These are phyloP conservation scores for Microdochium nivale DNA, from an alignment of 2,329 filamentous ascomycete species.

Conservation along the genomic window DNA sequence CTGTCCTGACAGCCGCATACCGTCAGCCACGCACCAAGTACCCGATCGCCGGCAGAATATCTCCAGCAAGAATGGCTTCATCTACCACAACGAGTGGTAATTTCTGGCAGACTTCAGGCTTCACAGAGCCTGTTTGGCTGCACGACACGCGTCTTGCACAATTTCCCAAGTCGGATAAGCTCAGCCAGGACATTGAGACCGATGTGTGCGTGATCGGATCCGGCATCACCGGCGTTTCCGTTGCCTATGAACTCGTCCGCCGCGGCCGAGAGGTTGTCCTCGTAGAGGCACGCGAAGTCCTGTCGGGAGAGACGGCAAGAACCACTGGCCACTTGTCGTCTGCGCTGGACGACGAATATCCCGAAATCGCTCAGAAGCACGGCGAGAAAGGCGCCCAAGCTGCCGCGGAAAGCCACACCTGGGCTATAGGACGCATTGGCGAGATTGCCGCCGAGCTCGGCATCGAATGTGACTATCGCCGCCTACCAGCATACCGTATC, in stretches of 20 bases:
- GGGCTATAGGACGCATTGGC: conserved; percentile 42
- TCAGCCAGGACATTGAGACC: conserved; percentile 32
- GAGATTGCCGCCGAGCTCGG: conserved; percentile 37
- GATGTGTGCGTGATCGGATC: conserved; percentile 43
- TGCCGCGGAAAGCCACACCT: conserved; percentile 45
- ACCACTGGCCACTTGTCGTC: conserved; percentile 46
- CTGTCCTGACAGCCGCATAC: not conserved
- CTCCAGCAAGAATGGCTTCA: not conserved
- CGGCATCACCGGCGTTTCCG: conserved; percentile 42
- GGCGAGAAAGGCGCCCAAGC: conserved; percentile 36
- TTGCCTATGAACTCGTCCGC: conserved; percentile 42
- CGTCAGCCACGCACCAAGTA: not conserved
- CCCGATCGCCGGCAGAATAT: not conserved
- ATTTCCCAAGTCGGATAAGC: conserved; percentile 31
- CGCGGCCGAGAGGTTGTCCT: conserved; percentile 40
- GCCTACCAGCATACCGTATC: conserved; percentile 37
- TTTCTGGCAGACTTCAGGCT: conserved; percentile 34
- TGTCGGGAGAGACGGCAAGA: conserved; percentile 44
- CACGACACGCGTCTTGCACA: conserved; percentile 35
- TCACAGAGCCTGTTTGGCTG: conserved; percentile 43
- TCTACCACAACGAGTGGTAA: conserved; percentile 1
- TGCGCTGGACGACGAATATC: conserved; percentile 44
- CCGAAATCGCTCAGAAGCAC: conserved; percentile 41
- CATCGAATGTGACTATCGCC: conserved; percentile 48
- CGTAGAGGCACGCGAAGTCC: conserved; percentile 43